phyloP scores from a whole-genome alignment of 2,329 filamentous ascomycete genomes.

The Gnomoniopsis smithogilvyi region DNA sequence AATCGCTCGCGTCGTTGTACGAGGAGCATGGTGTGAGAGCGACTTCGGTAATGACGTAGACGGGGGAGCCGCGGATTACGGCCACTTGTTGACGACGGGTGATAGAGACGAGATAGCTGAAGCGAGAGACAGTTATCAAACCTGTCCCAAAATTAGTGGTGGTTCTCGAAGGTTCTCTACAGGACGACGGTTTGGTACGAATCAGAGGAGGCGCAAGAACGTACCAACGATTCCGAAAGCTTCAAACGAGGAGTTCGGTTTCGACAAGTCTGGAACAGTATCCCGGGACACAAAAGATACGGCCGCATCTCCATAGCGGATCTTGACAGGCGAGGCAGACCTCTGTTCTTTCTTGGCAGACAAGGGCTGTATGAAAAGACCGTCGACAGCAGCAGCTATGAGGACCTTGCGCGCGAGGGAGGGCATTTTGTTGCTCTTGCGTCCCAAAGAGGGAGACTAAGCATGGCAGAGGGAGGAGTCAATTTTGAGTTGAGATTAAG shows the following conservation, averaged over 20 bases:
- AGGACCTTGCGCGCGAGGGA: slow-evolving; percentile 74
- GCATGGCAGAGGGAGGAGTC: slow-evolving; percentile 15
- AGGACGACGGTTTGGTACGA: background rate
- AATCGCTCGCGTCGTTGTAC: slow-evolving; percentile 67
- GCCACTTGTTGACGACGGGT: slow-evolving; percentile 85
- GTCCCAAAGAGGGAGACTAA: slow-evolving; percentile 12
- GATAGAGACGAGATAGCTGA: slow-evolving; percentile 83
- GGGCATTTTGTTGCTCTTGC: slow-evolving; percentile 55
- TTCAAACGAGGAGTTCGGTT: slow-evolving; percentile 50
- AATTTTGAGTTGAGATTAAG: slow-evolving; percentile 12
- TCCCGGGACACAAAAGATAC: slow-evolving; percentile 44
- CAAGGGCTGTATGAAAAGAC: slow-evolving; percentile 74
- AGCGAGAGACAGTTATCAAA: slow-evolving; percentile 75
- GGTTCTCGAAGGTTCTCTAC: background rate
- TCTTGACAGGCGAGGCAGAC: slow-evolving; percentile 55
- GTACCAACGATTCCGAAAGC: slow-evolving; percentile 59
- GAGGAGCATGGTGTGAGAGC: slow-evolving; percentile 85
- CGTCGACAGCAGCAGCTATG: slow-evolving; percentile 78
- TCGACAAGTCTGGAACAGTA: slow-evolving; percentile 40
- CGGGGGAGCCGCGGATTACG: slow-evolving; percentile 73
- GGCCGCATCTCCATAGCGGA: slow-evolving; percentile 65
- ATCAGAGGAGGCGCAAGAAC: slow-evolving; percentile 17
- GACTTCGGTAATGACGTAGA: slow-evolving; percentile 87
- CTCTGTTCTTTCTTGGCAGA: slow-evolving; percentile 59
- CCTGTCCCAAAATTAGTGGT: slow-evolving; percentile 50